These are phyloP conservation scores for Senna tora DNA, from an alignment of 306 rosid genomes.

Conservation along the genomic window DNA sequence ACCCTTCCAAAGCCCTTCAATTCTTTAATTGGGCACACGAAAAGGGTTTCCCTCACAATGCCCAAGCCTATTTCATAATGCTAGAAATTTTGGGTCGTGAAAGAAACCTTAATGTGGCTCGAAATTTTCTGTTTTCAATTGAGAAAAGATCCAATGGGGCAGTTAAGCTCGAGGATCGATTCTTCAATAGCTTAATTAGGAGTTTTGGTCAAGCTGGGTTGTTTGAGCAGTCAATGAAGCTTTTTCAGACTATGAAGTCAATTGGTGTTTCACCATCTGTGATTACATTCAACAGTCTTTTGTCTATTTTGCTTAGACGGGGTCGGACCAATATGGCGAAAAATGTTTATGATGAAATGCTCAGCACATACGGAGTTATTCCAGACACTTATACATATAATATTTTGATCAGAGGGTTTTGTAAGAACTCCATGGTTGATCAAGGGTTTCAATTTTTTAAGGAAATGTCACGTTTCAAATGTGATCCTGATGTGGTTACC, in stretches of 20 bases:
- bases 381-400: slow-evolving; percentile 69
- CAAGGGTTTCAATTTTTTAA: slow-evolving; percentile 67
- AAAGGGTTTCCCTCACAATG: slow-evolving; percentile 63
- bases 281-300: slow-evolving; percentile 60
- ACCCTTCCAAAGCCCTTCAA: slow-evolving; percentile 55
- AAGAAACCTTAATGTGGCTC: slow-evolving; percentile 67
- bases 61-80: slow-evolving; percentile 63
- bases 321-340: slow-evolving; percentile 76
- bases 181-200: slow-evolving; percentile 77
- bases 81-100: slow-evolving; percentile 59
- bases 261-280: slow-evolving; percentile 68
- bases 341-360: slow-evolving; percentile 76
- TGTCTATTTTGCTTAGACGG: slow-evolving; percentile 65
- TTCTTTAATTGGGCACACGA: slow-evolving; percentile 69
- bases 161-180: slow-evolving; percentile 67
- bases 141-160: slow-evolving; percentile 62
- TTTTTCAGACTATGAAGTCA: slow-evolving; percentile 65
- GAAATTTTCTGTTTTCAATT: slow-evolving; percentile 75
- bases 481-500: slow-evolving; percentile 71
- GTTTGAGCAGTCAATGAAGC: slow-evolving; percentile 73
- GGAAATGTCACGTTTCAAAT: slow-evolving; percentile 57
- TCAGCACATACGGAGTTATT: slow-evolving; percentile 64
- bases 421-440: slow-evolving; percentile 73
- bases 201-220: slow-evolving; percentile 72
- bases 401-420: slow-evolving; percentile 82